Evolutionary conservation across 352 stramenopile genomes (phyloP).

Genomic region (Aphanomyces invadans): DNA sequence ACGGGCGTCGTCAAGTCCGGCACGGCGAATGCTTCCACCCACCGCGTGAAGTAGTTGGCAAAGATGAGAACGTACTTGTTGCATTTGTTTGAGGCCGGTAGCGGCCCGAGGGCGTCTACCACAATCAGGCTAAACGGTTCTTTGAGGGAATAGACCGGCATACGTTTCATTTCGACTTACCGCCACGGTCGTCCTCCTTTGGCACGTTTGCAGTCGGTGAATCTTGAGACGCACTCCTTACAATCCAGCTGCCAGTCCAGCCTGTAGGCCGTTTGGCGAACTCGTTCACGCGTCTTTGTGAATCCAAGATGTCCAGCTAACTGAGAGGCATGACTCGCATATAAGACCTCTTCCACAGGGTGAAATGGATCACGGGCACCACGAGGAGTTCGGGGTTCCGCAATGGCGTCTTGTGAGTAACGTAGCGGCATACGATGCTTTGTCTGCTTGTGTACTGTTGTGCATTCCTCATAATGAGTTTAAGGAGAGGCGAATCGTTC

Average conservation of each 20-base stretch:
- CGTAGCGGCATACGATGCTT: conserved; percentile 2
- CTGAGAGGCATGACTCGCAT: background rate
- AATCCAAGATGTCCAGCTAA: background rate
- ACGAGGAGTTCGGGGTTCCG: background rate
- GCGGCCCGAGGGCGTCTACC: background rate
- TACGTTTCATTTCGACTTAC: background rate
- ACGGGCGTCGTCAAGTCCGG: background rate
- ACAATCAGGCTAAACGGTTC: background rate
- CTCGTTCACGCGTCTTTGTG: background rate
- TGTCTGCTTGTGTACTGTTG: background rate
- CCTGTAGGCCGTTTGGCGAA: background rate
- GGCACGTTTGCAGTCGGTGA: background rate
- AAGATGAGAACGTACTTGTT: conserved; percentile 5
- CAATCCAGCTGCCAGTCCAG: background rate
- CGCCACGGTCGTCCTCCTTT: background rate
- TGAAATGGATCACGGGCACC: background rate
- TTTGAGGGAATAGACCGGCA: background rate
- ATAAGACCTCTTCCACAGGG: background rate
- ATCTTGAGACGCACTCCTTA: background rate
- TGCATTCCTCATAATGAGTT: background rate
- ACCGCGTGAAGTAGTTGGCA: background rate
- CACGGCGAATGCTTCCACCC: background rate
- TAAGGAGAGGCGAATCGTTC: background rate
- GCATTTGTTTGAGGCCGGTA: background rate
- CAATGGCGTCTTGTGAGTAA: background rate